Conservation (phyloP, 176 grass and related monocot species). For the Juncus effusus region DNA sequence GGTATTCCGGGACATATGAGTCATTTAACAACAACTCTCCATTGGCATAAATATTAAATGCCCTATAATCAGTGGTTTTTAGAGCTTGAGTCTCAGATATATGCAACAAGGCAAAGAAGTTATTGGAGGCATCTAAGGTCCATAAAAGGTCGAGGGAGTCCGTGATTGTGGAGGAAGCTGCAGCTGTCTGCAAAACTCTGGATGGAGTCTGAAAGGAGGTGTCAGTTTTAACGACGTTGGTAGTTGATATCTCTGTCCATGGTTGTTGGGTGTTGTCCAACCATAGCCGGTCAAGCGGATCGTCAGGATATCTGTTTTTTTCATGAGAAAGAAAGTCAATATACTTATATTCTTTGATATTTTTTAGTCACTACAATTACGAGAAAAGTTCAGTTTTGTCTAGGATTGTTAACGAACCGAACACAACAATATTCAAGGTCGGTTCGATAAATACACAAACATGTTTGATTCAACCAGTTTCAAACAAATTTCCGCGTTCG, state of each 20-base stretch:
- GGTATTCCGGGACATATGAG: not conserved
- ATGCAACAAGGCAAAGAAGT: slow-evolving; percentile 23
- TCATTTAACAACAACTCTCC: not conserved
- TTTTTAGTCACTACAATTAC: not conserved
- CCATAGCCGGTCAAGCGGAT: slow-evolving; percentile 32
- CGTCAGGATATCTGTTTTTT: slow-evolving; percentile 10
- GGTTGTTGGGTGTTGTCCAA: slow-evolving; percentile 2
- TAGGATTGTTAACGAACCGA: not conserved
- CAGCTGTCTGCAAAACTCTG: slow-evolving; percentile 31
- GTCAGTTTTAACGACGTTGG: not conserved
- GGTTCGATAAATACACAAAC: too few species aligned
- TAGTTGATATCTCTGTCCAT: not conserved
- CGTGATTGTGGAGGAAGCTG: not conserved
- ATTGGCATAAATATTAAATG: slow-evolving; percentile 35
- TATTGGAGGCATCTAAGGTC: not conserved
- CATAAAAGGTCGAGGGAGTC: not conserved
- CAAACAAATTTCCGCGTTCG: too few species aligned
- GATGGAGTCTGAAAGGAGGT: slow-evolving; percentile 25
- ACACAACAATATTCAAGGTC: too few species aligned
- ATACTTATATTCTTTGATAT: too few species aligned
- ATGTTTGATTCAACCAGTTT: too few species aligned
- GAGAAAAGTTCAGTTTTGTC: not conserved
- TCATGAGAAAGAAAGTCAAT: too few species aligned
- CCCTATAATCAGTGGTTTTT: not conserved
- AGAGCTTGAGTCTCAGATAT: slow-evolving; percentile 21